phyloP scores from a whole-genome alignment of 108 stramenopile genomes.

The Cyclotella kingstonii region DNA sequence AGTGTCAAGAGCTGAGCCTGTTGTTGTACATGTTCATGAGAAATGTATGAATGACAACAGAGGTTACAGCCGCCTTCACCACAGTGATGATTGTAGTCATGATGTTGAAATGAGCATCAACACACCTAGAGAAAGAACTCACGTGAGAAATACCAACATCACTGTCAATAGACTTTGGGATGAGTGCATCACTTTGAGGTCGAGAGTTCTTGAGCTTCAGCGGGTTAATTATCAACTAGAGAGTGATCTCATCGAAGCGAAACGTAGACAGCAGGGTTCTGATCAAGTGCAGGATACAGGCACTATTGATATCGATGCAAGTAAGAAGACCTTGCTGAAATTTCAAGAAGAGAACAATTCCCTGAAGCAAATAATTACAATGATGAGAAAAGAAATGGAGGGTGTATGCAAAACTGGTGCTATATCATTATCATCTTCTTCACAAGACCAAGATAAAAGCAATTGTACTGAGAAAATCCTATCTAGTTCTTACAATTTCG shows the following conservation, averaged over 20 bases:
- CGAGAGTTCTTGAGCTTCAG: slow-evolving; percentile 16
- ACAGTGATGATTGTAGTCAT: too few species aligned
- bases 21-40: slow-evolving; percentile 19
- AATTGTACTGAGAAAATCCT: background rate
- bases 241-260: slow-evolving; percentile 24
- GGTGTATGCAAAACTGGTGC: too few species aligned
- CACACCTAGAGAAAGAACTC: too few species aligned
- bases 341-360: slow-evolving; percentile 24
- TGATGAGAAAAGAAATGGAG: slow-evolving; percentile 41
- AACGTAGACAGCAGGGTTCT: background rate
- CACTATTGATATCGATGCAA: background rate
- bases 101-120: too few species aligned
- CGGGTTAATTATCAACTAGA: slow-evolving; percentile 30
- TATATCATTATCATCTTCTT: background rate
- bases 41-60: background rate
- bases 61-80: background rate
- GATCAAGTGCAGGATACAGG: background rate
- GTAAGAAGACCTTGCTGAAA: too few species aligned
- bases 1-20: slow-evolving; percentile 2
- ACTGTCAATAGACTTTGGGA: too few species aligned
- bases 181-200: slow-evolving; percentile 30
- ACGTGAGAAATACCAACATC: too few species aligned
- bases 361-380: slow-evolving; percentile 29
- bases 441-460: background rate
- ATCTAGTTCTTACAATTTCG: background rate